Base-by-base conservation (phyloP, 345 rosid species). In the Rhizophora apiculata region DNA sequence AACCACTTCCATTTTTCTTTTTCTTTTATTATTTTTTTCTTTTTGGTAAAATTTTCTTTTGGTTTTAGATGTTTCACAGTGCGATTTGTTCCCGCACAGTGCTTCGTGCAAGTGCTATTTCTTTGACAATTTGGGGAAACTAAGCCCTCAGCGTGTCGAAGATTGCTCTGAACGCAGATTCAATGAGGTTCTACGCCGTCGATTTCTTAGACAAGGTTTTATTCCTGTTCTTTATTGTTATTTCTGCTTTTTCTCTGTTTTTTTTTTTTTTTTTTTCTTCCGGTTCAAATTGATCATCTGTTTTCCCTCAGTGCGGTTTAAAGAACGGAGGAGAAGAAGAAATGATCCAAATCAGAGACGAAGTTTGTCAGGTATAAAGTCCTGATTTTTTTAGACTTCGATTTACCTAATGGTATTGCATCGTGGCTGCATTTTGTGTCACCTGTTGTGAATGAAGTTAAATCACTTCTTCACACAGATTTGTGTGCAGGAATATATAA, bases 91-190 rank as follows among this genome's bases (percentile, higher is more conserved):
- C 77, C 89, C 94, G 18, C 82, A 78, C 74, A 78, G 39, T 67
- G 92, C 88, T 53, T 79, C 86, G 43, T 90, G 97, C 83, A 89
- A 90, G 84, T 90, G 99, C 81, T 86, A 86, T 80, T 88, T 96
- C 87, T 92, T 87, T 70, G 83, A 89, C 69, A 78, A 85, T 73
- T 74, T 90, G 87, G 98, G 99, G 82, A 84, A 78, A 66, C 52
- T 68, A 55, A 82, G 82, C 73, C 78, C 82, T 15, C 63, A 81
- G 57, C 64, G 37, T 61, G 68, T 61, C 21, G 84, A 49, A 11
- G 87, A 81, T 46, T 82, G 75, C 61, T 86, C 86, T 62, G 82
- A 81, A 71, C 58, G 63, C 37, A 81, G 88, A 76, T 89, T 90
- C 81, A 75, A 69, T 20, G 86, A 86, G 57, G 85, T 83, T 62